A percentile compares a stretch with the other conserved stretches of the same genome.
These are phyloP conservation scores for Cichorium intybus DNA, from an alignment of 140 eudicot genomes.

Conservation along the genomic window DNA sequence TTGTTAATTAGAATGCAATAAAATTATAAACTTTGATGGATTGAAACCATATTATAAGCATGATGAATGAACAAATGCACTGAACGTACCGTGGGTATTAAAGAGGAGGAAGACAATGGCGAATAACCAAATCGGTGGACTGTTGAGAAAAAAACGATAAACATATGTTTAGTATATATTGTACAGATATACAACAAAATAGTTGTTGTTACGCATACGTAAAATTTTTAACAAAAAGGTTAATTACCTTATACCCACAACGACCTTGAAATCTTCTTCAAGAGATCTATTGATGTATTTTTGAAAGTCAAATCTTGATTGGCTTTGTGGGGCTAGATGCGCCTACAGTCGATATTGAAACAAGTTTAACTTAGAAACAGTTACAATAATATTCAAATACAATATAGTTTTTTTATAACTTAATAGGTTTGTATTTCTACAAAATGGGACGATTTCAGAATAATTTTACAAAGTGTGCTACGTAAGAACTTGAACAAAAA, in stretches of 20 bases:
- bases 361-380: neutral
- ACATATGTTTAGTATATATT: neutral
- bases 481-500: neutral
- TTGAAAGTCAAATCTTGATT: conserved; percentile 48
- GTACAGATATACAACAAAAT: neutral
- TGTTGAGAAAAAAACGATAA: conserved; percentile 15
- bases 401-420: neutral
- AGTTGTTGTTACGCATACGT: neutral
- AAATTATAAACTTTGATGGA: neutral
- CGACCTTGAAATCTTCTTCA: conserved; percentile 60
- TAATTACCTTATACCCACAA: conserved; percentile 63
- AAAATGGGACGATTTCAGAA: neutral
- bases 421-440: no score
- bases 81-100: conserved; percentile 50
- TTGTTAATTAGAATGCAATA: no score
- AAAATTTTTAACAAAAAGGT: neutral
- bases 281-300: conserved; percentile 58
- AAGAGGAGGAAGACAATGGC: conserved; percentile 43
- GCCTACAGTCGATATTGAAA: conserved; percentile 32
- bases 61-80: neutral
- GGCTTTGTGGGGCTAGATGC: conserved; percentile 61
- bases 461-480: neutral
- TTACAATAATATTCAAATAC: neutral
- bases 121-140: conserved; percentile 53
- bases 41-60: neutral